A percentile compares a stretch with the other conserved stretches of the same genome.
Conservation (phyloP, 495 filamentous ascomycete species). For the Hyaloscypha variabilis region DNA sequence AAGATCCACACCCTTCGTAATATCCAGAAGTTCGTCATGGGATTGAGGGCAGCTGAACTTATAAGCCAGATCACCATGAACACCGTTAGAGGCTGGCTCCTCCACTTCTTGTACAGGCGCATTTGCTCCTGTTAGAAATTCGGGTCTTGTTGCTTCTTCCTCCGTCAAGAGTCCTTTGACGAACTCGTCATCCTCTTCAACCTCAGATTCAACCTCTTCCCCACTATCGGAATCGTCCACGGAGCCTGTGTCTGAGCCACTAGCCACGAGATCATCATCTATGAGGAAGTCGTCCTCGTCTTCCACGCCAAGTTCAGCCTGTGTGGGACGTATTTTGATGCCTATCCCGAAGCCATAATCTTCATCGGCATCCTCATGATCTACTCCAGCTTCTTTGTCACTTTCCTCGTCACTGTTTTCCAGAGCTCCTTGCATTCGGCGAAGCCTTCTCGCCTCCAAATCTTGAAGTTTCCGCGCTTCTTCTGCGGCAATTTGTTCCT, state of each 20-base stretch:
- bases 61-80: conserved; percentile 59
- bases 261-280: conserved; percentile 81
- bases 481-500: conserved; percentile 80
- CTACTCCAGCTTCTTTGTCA: conserved; percentile 42
- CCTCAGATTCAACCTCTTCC: conserved; percentile 50
- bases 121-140: conserved; percentile 42
- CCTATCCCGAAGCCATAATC: conserved; percentile 57
- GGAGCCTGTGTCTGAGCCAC: conserved; percentile 56
- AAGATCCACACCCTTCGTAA: conserved; percentile 58
- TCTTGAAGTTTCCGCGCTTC: conserved; percentile 73
- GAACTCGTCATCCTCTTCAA: conserved; percentile 72
- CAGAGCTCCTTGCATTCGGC: conserved; percentile 72
- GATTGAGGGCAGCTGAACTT: conserved; percentile 83
- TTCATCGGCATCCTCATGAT: conserved; percentile 36
- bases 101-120: conserved; percentile 23
- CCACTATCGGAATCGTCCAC: conserved; percentile 52
- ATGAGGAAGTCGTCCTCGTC: conserved; percentile 93
- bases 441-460: conserved; percentile 75
- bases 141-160: conserved; percentile 47
- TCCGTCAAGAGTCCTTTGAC: conserved; percentile 62
- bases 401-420: conserved; percentile 49
- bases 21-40: conserved; percentile 71
- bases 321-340: conserved; percentile 46
- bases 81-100: conserved; percentile 26
- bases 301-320: conserved; percentile 61